phyloP scores from a whole-genome alignment of 2,329 filamentous ascomycete genomes.

The Nemania sp. region DNA sequence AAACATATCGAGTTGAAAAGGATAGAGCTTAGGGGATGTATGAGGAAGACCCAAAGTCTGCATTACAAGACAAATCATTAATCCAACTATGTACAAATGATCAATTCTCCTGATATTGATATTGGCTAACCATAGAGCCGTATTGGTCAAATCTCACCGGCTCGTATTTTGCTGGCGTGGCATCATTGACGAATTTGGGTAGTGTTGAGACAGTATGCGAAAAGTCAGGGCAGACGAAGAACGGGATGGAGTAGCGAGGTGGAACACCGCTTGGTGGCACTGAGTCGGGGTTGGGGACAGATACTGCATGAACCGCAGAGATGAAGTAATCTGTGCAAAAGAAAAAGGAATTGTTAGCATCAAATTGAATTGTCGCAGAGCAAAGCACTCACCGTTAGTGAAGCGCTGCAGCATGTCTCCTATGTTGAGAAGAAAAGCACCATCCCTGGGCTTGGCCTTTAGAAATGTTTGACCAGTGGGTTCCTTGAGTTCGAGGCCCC shows the following conservation, averaged over 20 bases:
- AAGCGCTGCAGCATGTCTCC: conserved; percentile 36
- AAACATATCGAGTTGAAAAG: too few relatives aligned
- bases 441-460: conserved; percentile 28
- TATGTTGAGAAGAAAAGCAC: conserved; percentile 31
- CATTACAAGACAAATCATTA: not conserved
- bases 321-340: conserved; percentile 30
- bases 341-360: not conserved
- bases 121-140: conserved; percentile 29
- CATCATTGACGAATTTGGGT: conserved; percentile 27
- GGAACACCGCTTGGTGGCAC: conserved; percentile 27
- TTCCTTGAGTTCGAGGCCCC: conserved; percentile 55
- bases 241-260: conserved; percentile 34
- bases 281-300: conserved; percentile 24
- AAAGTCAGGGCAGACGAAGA: conserved; percentile 30
- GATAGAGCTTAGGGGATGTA: too few relatives aligned
- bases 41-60: not conserved
- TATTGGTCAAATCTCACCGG: conserved; percentile 35
- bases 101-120: conserved; percentile 23
- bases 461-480: conserved; percentile 29
- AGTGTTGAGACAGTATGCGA: conserved; percentile 30
- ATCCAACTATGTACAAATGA: not conserved
- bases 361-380: not conserved
- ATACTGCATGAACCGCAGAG: conserved; percentile 31
- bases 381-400: conserved; percentile 28
- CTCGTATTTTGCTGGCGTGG: conserved; percentile 28